Evolutionary conservation across 1,139 yeast genomes (phyloP), one percentile per base, ranked within the genome.

Genomic region (Saccharomyces pastorianus): DNA sequence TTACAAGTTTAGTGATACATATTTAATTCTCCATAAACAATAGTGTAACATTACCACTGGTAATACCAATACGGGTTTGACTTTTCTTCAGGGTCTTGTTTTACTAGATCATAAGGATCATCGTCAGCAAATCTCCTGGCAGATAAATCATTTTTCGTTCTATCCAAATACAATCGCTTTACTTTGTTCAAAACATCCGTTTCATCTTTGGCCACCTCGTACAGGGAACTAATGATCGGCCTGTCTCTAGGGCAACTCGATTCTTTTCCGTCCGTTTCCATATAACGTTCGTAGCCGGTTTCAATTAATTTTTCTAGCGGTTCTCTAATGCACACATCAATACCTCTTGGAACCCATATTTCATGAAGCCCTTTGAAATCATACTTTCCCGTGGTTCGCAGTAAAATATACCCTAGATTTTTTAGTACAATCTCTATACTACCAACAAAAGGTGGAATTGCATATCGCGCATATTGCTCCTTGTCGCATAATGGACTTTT

Each of bases 381-480:
- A 51, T 76, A 71, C n/a, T 60, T 64, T 1, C 95, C 93, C 0
- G 86, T 82, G 1, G 89, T 83, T 27, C 78, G 78, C 41, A 88
- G 66, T 53, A 83, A 82, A 1, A 88, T 61, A 59, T 79, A 82
- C 0, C 96, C 96, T 14, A 85, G 65, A 53, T 85, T 85, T 51
- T 83, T 81, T 13, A 89, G 63, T 0, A 88, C 88, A 29, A 88
- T 64, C 61, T 87, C 93, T 20, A 85, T 73, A 1, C 82, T 72
- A 0, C 91, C 95, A 52, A 71, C 72, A 60, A 84, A 84, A n/a
- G 88, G 87, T 0, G 91, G 90, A 5, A 85, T 72, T 2, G 79
- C 72, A 57, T 73, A 82, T 53, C 81, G 70, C 1, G 68, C 73
- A 59, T 77, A 65, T 4, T 67, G 61, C 1, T 68, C 62, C 14